Conservation (phyloP, 2,329 filamentous ascomycete species). For the Alternaria triticimaculans region DNA sequence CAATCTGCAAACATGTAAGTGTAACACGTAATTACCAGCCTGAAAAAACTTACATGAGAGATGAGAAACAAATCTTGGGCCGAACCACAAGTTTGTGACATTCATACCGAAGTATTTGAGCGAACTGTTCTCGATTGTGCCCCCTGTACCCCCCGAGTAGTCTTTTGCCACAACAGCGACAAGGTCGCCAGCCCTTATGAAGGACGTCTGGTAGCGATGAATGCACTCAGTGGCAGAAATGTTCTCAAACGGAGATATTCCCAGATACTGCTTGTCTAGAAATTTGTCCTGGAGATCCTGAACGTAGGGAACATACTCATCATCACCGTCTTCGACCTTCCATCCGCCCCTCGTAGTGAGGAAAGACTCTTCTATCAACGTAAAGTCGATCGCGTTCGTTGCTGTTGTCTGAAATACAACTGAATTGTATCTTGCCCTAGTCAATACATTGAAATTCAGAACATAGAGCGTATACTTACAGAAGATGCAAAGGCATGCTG, state of each 20-base stretch:
- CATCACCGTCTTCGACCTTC: not conserved
- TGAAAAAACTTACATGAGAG: too few relatives aligned
- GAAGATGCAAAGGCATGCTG: not conserved
- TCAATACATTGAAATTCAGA: too few relatives aligned
- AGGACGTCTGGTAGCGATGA: not conserved
- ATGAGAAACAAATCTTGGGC: too few relatives aligned
- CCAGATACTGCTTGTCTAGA: not conserved
- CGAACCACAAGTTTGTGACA: too few relatives aligned
- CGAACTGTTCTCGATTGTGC: too few relatives aligned
- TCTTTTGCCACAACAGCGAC: too few relatives aligned
- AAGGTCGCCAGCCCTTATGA: too few relatives aligned
- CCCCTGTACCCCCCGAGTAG: too few relatives aligned
- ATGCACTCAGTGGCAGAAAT: not conserved
- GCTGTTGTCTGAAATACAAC: not conserved
- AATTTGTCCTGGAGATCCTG: not conserved
- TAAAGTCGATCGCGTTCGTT: not conserved
- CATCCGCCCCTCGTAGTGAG: not conserved
- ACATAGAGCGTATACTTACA: not conserved
- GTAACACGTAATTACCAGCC: too few relatives aligned
- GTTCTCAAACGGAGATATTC: accelerated
- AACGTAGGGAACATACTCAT: not conserved
- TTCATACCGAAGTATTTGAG: too few relatives aligned
- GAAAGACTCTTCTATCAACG: not conserved
- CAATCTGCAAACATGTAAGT: not conserved
- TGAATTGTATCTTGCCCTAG: not conserved